Base-by-base conservation (phyloP, 1,284 basidiomycete genomes). In the Sporisorium sorghi region DNA sequence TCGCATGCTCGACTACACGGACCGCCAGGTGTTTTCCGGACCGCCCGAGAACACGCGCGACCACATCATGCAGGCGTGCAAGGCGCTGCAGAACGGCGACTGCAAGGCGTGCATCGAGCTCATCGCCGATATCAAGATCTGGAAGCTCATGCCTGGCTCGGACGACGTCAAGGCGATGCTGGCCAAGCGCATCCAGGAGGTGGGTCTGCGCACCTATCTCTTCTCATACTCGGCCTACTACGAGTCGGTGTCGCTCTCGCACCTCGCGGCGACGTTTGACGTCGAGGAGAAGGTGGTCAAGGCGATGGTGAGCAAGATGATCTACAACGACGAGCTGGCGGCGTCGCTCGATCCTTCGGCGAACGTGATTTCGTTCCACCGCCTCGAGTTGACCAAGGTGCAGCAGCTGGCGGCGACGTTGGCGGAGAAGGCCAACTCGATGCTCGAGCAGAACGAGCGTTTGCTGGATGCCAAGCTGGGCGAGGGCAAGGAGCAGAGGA, bases 1-100 rank as follows among this genome's bases (percentile, higher is more conserved):
- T 55, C 90, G 96, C 47, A 87, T 98, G 79, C 88, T 99, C 65
- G 97, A 99, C 87, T 95, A 97, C 85, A 95, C 96, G 5, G 97
- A 99, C 84, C 90, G 95, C 44, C 95, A 98, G 86, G 92, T 97
- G 11, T 99, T 99, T 86, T 95, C 94, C 43, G 97, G 97, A 17
- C 97, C 97, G 3, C 97, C 97, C 30, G 97, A 99, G 87, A 98
- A 93, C 85, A 99, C 96, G 53, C 88, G 96, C 44, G 97, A 99
- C 85, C 96, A 99, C 85, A 96, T 99, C 85, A 98, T 99, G 93
- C 96, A 98, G 86, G 97, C 97, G 5, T 93, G 92, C 86, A 97
- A 95, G 87, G 95, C 97, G 5, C 86, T 99, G 58, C 94, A 98
- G 86, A 90, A 92, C 72, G 96, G 97, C 50, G 94, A 99, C 81